phyloP scores from a whole-genome alignment of 306 rosid species.

The Cucumis hystrix region DNA sequence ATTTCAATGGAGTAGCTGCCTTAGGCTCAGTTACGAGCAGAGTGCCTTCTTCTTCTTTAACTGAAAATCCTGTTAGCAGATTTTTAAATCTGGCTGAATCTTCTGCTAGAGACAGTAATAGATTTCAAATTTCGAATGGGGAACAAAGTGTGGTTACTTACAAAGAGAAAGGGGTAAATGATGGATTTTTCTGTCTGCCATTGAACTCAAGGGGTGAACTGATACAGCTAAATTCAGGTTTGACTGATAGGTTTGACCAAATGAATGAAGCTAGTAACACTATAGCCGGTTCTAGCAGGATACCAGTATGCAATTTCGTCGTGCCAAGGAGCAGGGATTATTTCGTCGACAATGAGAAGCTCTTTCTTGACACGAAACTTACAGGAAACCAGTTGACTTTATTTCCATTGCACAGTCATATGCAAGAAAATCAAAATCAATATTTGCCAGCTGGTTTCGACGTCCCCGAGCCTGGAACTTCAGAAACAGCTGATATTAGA shows the following conservation, averaged over 20 bases:
- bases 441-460: conserved; percentile 51
- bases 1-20: conserved; percentile 24
- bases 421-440: conserved; percentile 9
- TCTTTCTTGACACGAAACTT: conserved; percentile 31
- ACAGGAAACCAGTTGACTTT: conserved; percentile 27
- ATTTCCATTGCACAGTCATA: conserved; percentile 26
- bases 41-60: conserved; percentile 27
- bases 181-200: conserved; percentile 59
- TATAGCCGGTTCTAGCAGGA: conserved; percentile 22
- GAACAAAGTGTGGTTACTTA: conserved; percentile 24
- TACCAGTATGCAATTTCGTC: conserved; percentile 22
- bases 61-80: conserved; percentile 31
- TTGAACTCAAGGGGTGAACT: conserved; percentile 90
- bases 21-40: conserved; percentile 28
- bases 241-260: conserved; percentile 26
- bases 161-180: conserved; percentile 28
- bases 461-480: conserved; percentile 30
- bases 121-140: conserved; percentile 29
- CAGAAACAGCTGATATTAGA: conserved; percentile 32
- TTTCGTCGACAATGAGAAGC: conserved; percentile 24
- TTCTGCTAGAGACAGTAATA: conserved; percentile 19
- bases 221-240: conserved; percentile 57
- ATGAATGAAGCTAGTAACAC: conserved; percentile 24
- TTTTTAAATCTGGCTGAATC: conserved; percentile 27
- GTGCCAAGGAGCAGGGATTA: conserved; percentile 24